Evolutionary conservation across 176 grass and related monocot genomes (phyloP), one percentile per base, ranked within the genome.

Genomic region (Echinochloa phyllopogon): DNA sequence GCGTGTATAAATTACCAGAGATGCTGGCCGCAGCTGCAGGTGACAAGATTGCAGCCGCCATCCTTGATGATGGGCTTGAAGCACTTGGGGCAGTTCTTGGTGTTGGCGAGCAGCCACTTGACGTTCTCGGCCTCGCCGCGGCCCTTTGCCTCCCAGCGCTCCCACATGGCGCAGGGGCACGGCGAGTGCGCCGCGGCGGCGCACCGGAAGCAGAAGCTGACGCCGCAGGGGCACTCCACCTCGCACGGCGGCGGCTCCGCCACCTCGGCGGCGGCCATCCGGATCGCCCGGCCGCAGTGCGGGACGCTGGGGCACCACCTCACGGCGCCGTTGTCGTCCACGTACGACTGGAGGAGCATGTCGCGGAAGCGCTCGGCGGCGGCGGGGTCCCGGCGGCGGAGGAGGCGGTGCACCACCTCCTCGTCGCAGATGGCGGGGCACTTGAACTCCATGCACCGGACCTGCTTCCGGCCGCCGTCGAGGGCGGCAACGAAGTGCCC

Each of bases 51-150:
- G 67, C 89, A 91, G 41, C 89, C 85, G 17, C 11, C 85, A 4
- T 69, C 47, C 80, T 86, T 80, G 56, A 53, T 3, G 76, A 86
- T 86, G 76, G 84, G 56, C 23, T 77, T 85, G 85, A 85, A 76
- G 80, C 91, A 93, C 51, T 87, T 93, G 49, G 91, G 91, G 82
- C 91, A 93, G 73, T 72, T 81, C 69, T 87, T 93, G 24, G 88
- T 87, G 51, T 93, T 87, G 27, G 25, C 65, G 3, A 84, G 13
- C 15, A 93, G 85, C 91, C 91, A 93, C 15, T 69, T 64, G 56
- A 82, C 33, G 37, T 66, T 93, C 29, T 87, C 91, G 0, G 82
- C 73, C 38, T 88, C 82, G 0, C 33, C 15, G 24, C 6, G 29
- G 44, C 44, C 6, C 82, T 78, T 93, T 63, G 49, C 33, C 7